These are phyloP conservation scores for Hansenula sp. DNA, from an alignment of 1,139 yeast species.

Conservation along the genomic window DNA sequence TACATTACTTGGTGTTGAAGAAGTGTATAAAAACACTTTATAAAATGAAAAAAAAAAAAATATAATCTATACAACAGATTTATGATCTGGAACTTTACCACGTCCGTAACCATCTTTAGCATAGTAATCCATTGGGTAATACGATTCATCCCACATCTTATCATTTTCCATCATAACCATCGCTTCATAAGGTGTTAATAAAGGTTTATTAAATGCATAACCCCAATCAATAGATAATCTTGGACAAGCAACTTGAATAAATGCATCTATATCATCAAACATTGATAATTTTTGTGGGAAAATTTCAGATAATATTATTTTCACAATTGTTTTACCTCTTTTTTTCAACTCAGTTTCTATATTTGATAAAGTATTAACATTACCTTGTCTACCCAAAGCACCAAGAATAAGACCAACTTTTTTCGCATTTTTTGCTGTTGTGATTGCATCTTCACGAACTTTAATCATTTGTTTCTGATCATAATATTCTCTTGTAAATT, in stretches of 20 bases:
- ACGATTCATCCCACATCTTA: constrained; percentile 55
- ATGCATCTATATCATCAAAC: constrained; percentile 92
- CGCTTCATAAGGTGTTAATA: constrained; percentile 93
- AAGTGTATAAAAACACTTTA: constrained; percentile 5
- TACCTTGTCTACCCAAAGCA: constrained; percentile 97
- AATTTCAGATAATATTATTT: constrained; percentile 84
- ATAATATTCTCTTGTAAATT: constrained; percentile 83
- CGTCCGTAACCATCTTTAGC: constrained; percentile 90
- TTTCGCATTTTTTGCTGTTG: constrained; percentile 50
- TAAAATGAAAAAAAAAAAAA: neutral
- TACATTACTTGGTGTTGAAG: constrained; percentile 58
- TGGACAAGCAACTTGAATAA: constrained; percentile 98
- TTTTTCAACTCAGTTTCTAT: constrained; percentile 49
- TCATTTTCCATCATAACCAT: constrained; percentile 84
- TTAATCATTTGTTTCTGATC: constrained; percentile 78
- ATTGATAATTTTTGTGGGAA: constrained; percentile 92
- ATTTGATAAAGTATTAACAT: constrained; percentile 65
- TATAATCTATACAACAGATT: neutral
- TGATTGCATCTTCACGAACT: constrained; percentile 72
- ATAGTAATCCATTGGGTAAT: constrained; percentile 96
- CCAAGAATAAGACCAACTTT: constrained; percentile 86
- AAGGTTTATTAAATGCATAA: constrained; percentile 88
- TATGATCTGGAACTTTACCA: constrained; percentile 58
- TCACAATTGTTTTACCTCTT: constrained; percentile 66
- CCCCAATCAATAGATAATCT: constrained; percentile 98